phyloP scores from a whole-genome alignment of 352 stramenopile genomes.

The Phytophthora fragariaefolia region DNA sequence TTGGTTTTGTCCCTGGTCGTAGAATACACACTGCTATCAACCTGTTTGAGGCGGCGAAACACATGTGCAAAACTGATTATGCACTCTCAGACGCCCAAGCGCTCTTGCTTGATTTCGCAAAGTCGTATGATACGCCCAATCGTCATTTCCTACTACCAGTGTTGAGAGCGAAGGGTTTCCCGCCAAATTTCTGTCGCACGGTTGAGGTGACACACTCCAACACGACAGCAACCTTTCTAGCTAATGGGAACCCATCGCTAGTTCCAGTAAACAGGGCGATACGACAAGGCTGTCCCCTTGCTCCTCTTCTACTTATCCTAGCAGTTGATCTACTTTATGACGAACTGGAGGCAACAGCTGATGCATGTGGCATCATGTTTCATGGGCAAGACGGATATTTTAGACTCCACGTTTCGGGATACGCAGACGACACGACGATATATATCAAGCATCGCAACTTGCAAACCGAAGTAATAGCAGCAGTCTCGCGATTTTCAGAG shows the following conservation, averaged over 20 bases:
- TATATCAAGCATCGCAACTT: neutral
- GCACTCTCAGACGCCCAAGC: neutral
- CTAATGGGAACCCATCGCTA: neutral
- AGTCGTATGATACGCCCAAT: conserved; percentile 1
- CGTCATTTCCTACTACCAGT: neutral
- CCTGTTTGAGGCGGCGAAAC: neutral
- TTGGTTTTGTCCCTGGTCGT: neutral
- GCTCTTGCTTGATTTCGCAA: conserved; percentile 8
- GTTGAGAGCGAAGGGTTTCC: neutral
- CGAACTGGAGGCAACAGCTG: neutral
- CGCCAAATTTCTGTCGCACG: neutral
- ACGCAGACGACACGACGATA: neutral
- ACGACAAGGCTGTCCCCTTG: neutral
- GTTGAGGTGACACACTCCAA: neutral
- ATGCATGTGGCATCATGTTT: neutral
- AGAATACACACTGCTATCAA: conserved; percentile 7
- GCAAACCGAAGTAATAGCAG: neutral
- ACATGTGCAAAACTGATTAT: neutral
- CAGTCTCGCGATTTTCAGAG: neutral
- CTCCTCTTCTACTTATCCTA: neutral
- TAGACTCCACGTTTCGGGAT: neutral
- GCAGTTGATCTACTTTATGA: neutral
- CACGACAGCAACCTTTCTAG: neutral
- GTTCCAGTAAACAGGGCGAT: neutral
- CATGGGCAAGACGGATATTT: neutral